Evolutionary conservation across 108 stramenopile species (phyloP), one percentile per base, ranked within the genome.

Genomic region (Conticribra weissflogii): DNA sequence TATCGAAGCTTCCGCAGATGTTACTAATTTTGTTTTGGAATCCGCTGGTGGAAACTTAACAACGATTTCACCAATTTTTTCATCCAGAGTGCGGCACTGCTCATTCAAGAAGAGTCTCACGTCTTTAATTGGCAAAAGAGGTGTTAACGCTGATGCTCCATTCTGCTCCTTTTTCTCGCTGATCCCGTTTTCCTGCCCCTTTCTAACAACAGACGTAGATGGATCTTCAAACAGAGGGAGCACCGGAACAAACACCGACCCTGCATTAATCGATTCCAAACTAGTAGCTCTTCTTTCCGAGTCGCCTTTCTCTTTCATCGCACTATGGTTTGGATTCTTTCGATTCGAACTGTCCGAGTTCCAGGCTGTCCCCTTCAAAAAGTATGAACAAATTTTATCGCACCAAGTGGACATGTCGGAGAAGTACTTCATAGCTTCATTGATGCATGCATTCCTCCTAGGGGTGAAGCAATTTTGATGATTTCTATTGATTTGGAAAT

Each of bases 401-500:
- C 56, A 45, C 85, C 85, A 85, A 15, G 3, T 25, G 14, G 27
- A 46, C 23, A 74, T 16, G 0, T 49, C 27, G 1, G 30, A 3
- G 51, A 76, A 79, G 32, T 82, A 82, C 15, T 52, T 30, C 3
- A 76, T 9, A 16, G 78, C 81, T 27, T 52, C 74, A n/a, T 86
- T 66, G 33, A 76, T 36, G 63, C 81, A 60, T 50, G 72, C 57
- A 58, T 86, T 86, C 2, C 85, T 79, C 9, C 75, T 58, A 0
- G 85, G 85, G 18, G 85, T 83, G 28, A 54, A 55, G 54, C 82
- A 83, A 2, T 63, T 59, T 12, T 31, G 21, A 7, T 57, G 30
- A 15, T 49, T 30, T 54, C 82, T 67, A 68, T 86, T 72, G 36
- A 86, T 81, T 16, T 36, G 8, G 67, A 86, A 86, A 34, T 65